Conservation (phyloP, 345 rosid genomes). For the Pugionium dolabratum region DNA sequence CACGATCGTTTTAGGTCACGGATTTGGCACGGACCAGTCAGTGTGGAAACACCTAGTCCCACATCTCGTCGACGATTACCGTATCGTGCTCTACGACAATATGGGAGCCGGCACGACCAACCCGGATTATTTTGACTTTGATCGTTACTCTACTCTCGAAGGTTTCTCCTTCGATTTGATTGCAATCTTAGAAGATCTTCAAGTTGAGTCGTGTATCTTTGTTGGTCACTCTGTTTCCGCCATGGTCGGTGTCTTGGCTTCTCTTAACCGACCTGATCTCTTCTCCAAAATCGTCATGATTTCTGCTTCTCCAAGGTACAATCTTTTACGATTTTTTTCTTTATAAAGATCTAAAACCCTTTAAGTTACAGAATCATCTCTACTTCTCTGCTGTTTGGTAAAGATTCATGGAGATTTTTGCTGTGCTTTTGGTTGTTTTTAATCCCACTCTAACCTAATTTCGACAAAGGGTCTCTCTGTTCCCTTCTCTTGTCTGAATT, state of each 20-base stretch:
- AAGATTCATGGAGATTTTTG: background rate
- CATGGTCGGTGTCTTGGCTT: constrained; percentile 79
- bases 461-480: background rate
- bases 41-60: constrained; percentile 92
- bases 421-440: background rate
- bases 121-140: constrained; percentile 83
- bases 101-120: constrained; percentile 96
- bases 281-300: constrained; percentile 74
- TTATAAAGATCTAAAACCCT: background rate
- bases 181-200: constrained; percentile 73
- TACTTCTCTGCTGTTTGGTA: too few relatives aligned
- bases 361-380: background rate
- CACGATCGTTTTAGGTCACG: constrained; percentile 71
- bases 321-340: background rate
- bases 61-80: constrained; percentile 65
- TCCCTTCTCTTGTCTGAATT: constrained; percentile 1
- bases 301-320: constrained; percentile 81
- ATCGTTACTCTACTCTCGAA: constrained; percentile 69
- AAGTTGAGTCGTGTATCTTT: constrained; percentile 53
- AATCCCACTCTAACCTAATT: too few relatives aligned
- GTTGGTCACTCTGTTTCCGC: constrained; percentile 90
- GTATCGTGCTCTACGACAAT: constrained; percentile 74
- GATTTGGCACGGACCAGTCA: constrained; percentile 93
- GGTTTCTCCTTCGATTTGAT: constrained; percentile 79
- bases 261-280: constrained; percentile 79